Evolutionary conservation across 768 basidiomycete species (phyloP), one percentile per base, ranked within the genome.

Genomic region (Psilocybe sp.): DNA sequence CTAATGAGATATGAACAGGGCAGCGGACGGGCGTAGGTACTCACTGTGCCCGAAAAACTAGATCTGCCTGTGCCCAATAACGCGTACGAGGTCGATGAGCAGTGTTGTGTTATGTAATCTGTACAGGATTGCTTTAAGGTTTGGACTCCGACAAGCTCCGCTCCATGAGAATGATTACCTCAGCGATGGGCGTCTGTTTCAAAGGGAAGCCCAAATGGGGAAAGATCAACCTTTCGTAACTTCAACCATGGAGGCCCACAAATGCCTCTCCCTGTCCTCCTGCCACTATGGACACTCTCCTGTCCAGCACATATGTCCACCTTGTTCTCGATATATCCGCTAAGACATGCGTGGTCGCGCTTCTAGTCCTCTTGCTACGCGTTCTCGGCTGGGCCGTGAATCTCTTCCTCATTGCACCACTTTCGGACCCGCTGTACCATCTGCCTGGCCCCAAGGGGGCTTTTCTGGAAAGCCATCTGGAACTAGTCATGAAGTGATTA

Each of bases 401-500:
- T 51, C 59, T 76, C 60, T 49, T 80, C 15, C 33, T 76, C 35
- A 44, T 80, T 15, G 57, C 67, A n/a, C 79, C 80, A 12, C 60
- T 68, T 3, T 70, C 64, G 36, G 80, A 81, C 60, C 79, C 79
- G 14, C 63, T 82, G 40, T 60, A 66, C 44, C 64, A 70, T 32
- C 60, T 82, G 11, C 77, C 77, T 34, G 80, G 80, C 0, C 78
- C 78, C 7, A 63, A 69, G 20, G 79, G 66, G 6, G 51, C 69
- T 11, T 56, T 64, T 4, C 64, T 79, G 23, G 60, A 76, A 51
- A 77, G 67, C 47, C 77, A 80, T 60, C 66, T 81, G 36, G 60
- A 62, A 23, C 63, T 73, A 32, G 66, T 78, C 36, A 66, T 74
- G 64, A 71, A 81, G 79, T 80, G 53, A 18, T 78, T 70, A 1